Base-by-base conservation (phyloP, 148 eudicot species). In the Vaccinium vitisidaea region DNA sequence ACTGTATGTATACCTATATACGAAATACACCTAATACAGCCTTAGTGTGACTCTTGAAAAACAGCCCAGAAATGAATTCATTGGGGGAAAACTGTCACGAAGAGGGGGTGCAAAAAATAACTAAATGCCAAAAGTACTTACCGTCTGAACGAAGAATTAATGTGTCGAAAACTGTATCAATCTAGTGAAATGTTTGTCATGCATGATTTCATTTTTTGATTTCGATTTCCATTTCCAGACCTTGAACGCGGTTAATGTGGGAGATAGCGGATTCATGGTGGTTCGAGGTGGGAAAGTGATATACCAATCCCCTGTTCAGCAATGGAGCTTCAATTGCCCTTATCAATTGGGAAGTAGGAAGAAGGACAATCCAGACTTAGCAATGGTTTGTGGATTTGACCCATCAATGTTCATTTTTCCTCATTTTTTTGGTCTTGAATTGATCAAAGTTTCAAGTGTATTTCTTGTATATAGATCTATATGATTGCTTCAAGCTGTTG, bases 201-300 rank as follows among this genome's bases (percentile, higher is more conserved):
- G 6, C n/a, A 70, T 25, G 16, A 70, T 12, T 21, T 25, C n/a
- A 2, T 23, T 32, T 27, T 70, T 27, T 73, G 11, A 32, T 23
- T 19, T 27, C 5, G 3, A 3, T 8, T 21, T 65, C 23, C 10
- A 7, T 25, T 4, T 15, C 12, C 43, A 36, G 76, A 36, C 27
- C 46, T 36, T 73, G 75, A 48, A 48, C 14, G 48, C 48, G 9
- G 48, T 36, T 36, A 73, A 73, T 39, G 0, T 73, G 21, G 77
- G 50, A 73, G 77, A 73, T 4, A 73, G 77, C 39, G 77, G 77
- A 73, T 73, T 73, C 18, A 73, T 36, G 77, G 48, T 14, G 48
- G 49, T 39, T 73, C 50, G 77, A 73, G 10, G 49, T 15, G 77
- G 77, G 3, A 73, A 5, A 36, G 77, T 73, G 43, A 36, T 73